Base-by-base conservation (phyloP, 1,284 basidiomycete genomes). In the Takashimella tepidaria region DNA sequence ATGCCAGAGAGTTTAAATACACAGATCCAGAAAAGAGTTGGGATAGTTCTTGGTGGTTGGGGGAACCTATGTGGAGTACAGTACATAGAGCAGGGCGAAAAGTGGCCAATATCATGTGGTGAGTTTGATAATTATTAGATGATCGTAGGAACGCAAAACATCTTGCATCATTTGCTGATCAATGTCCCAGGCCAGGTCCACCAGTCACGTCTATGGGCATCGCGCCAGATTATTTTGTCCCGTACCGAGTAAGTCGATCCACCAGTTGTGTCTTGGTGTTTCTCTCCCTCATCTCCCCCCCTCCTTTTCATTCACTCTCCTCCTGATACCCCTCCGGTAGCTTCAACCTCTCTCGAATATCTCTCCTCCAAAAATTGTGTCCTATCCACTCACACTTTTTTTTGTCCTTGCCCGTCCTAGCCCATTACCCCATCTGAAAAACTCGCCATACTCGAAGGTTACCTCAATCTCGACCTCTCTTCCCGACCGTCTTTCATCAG, bases 21-120 rank as follows among this genome's bases (percentile, higher is more conserved):
- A 86, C 84, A 55, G 76, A 79, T 22, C 73, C 79, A 4, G 78
- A 82, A 4, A 81, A 81, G 2, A 82, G 80, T 25, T 87, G 84
- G 83, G 79, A 84, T 55, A 67, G 85, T 0, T 66, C 76, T 1
- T 95, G 91, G 89, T 93, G 91, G 91, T 74, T 81, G 31, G 91
- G 91, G 46, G 89, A 92, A 68, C 89, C 91, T 26, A 85, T 92
- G 79, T 95, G 91, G 91, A 88, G 89, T 64, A 91, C 89, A 0
- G 87, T 85, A 1, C 81, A 80, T 56, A 84, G 83, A 57, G 83
- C 84, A 4, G 85, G 86, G 0, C 69, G 90, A n/a, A 79, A 82
- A 31, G 86, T 87, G 3, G 89, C 88, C 0, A 90, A 91, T 60
- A 79, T 91, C 46, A 93, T 93, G 91, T 93, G 90, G 89, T 88